Evolutionary conservation across 768 basidiomycete genomes (phyloP).

Genomic region (Ramaria sp.): DNA sequence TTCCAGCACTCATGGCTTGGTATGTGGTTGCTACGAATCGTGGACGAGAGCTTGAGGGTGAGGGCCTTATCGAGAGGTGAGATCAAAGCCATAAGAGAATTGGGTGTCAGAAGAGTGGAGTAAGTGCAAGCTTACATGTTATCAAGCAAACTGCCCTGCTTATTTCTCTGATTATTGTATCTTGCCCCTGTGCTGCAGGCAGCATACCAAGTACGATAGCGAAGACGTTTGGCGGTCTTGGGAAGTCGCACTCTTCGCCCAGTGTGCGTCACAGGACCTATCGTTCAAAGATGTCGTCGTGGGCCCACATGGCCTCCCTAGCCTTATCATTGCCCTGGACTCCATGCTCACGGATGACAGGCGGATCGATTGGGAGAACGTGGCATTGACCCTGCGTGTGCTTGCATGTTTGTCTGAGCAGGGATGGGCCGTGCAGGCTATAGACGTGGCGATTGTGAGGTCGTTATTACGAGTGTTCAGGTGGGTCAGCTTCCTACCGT

Average conservation of each 20-base stretch:
- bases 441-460: background rate
- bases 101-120: background rate
- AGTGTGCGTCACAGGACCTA: background rate
- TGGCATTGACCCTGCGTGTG: background rate
- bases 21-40: background rate
- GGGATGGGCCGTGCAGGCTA: background rate
- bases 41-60: background rate
- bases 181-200: background rate
- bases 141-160: background rate
- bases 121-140: background rate
- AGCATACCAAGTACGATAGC: background rate
- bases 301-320: background rate
- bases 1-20: slow-evolving; percentile 1
- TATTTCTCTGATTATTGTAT: too few relatives aligned
- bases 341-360: background rate
- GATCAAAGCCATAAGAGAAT: background rate
- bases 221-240: background rate
- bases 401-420: background rate
- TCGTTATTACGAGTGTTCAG: slow-evolving; percentile 1
- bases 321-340: background rate
- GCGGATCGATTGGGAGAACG: background rate
- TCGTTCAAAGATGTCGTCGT: background rate
- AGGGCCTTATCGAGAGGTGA: background rate
- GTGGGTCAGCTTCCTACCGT: background rate
- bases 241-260: slow-evolving; percentile 6